phyloP scores from a whole-genome alignment of 1,284 basidiomycete genomes.

The Apiotrichum montevideense region DNA sequence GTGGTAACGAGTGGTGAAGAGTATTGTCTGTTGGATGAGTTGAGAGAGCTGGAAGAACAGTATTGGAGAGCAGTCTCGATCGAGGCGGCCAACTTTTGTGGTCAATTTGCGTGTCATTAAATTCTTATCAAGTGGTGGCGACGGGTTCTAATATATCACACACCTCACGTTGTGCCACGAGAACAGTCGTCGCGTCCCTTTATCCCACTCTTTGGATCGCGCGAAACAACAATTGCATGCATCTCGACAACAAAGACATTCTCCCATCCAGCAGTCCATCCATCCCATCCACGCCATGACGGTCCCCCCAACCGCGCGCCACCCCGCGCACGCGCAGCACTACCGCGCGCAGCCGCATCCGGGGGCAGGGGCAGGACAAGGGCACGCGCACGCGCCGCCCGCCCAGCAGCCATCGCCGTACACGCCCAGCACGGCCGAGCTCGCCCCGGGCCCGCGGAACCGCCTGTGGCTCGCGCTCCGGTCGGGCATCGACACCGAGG shows the following conservation, averaged over 20 bases:
- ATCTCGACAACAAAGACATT: too few relatives aligned
- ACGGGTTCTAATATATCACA: slow-evolving; percentile 14
- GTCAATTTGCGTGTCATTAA: not conserved
- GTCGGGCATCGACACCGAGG: slow-evolving; percentile 32
- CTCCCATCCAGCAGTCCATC: slow-evolving; percentile 4
- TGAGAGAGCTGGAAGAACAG: too few relatives aligned
- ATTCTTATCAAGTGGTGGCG: too few relatives aligned
- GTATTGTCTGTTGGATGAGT: not conserved
- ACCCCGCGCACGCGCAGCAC: not conserved
- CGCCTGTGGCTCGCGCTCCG: slow-evolving; percentile 34
- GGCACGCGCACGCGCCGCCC: not conserved
- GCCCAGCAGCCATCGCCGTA: slow-evolving; percentile 20
- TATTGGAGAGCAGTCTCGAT: too few relatives aligned
- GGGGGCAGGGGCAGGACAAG: too few relatives aligned
- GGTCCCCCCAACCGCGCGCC: not conserved
- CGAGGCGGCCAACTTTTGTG: too few relatives aligned
- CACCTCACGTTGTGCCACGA: too few relatives aligned
- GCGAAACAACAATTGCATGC: too few relatives aligned
- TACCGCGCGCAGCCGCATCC: not conserved
- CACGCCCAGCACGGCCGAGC: slow-evolving; percentile 21
- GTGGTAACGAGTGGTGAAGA: slow-evolving; percentile 4
- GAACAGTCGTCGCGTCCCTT: too few relatives aligned
- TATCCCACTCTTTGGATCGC: too few relatives aligned
- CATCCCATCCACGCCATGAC: slow-evolving; percentile 12
- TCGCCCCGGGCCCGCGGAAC: slow-evolving; percentile 28